Evolutionary conservation across 441 rosid species (phyloP).

Genomic region (Heliophila coronopifolia): DNA sequence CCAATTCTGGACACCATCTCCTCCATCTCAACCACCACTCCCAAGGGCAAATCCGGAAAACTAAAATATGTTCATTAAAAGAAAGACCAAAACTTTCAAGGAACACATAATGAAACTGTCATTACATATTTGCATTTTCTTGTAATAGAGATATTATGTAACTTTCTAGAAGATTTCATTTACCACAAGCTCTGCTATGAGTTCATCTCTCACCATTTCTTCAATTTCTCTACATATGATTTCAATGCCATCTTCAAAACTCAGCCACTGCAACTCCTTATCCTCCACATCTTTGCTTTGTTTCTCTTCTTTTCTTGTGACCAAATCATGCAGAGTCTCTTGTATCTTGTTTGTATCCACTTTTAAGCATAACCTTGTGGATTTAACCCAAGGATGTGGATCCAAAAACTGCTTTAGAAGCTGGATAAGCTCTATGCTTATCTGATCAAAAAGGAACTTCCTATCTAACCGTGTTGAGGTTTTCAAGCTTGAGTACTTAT

Average conservation of each 20-base stretch:
- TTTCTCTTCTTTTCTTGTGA: slow-evolving; percentile 31
- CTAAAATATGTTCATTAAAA: too few species aligned
- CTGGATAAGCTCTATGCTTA: slow-evolving; percentile 48
- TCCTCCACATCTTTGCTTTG: slow-evolving; percentile 26
- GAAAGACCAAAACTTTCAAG: too few species aligned
- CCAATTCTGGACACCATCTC: slow-evolving; percentile 54
- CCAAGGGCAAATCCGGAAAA: slow-evolving; percentile 19
- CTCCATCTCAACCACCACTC: slow-evolving; percentile 14
- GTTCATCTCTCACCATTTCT: slow-evolving; percentile 44
- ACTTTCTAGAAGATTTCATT: slow-evolving; percentile 21
- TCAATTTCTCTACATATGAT: slow-evolving; percentile 61
- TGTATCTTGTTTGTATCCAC: slow-evolving; percentile 40
- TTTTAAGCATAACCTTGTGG: slow-evolving; percentile 18
- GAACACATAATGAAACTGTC: too few species aligned
- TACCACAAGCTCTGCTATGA: slow-evolving; percentile 43
- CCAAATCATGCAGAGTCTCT: slow-evolving; percentile 34
- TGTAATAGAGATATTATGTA: background rate
- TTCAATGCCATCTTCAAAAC: slow-evolving; percentile 41
- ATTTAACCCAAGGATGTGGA: slow-evolving; percentile 58
- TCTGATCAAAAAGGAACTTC: slow-evolving; percentile 57
- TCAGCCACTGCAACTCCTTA: slow-evolving; percentile 41
- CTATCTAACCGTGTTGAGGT: slow-evolving; percentile 55
- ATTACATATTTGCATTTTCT: too few species aligned
- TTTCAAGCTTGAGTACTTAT: slow-evolving; percentile 35
- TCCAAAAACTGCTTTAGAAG: slow-evolving; percentile 36